These are phyloP conservation scores for Immersiporthe knoxdaviesiana DNA, from an alignment of 2,329 filamentous ascomycete species.

Conservation along the genomic window DNA sequence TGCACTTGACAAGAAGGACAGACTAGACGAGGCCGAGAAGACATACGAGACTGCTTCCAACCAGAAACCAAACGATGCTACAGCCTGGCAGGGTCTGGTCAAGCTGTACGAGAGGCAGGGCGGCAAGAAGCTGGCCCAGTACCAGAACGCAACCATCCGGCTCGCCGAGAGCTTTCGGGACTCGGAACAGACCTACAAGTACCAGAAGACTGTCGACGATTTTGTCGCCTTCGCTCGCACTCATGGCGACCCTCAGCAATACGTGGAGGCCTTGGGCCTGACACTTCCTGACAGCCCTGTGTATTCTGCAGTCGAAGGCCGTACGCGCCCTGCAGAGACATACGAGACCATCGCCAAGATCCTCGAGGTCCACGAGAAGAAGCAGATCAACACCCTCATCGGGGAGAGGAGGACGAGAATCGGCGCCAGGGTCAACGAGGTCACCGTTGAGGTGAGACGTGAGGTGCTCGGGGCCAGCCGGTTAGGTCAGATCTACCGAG, in stretches of 20 bases:
- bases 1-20: conserved; percentile 76
- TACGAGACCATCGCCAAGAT: conserved; percentile 84
- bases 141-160: conserved; percentile 72
- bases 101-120: conserved; percentile 83
- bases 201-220: conserved; percentile 74
- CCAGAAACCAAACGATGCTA: conserved; percentile 74
- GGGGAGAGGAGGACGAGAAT: conserved; percentile 85
- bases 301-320: conserved; percentile 81
- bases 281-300: conserved; percentile 80
- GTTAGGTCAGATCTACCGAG: conserved; percentile 78
- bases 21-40: conserved; percentile 72
- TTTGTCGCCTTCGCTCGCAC: conserved; percentile 74
- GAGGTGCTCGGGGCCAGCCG: conserved; percentile 79
- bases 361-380: conserved; percentile 82
- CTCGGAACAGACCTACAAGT: conserved; percentile 65
- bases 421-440: conserved; percentile 80
- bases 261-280: conserved; percentile 74
- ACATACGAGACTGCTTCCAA: conserved; percentile 74
- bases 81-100: conserved; percentile 89
- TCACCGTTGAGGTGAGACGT: conserved; percentile 83
- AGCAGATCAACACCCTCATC: conserved; percentile 87
- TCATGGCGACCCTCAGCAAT: conserved; percentile 72
- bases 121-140: conserved; percentile 68
- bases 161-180: conserved; percentile 76
- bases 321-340: conserved; percentile 76